phyloP scores from a whole-genome alignment of 75 land plant genomes.

The Gnetum montanum region DNA sequence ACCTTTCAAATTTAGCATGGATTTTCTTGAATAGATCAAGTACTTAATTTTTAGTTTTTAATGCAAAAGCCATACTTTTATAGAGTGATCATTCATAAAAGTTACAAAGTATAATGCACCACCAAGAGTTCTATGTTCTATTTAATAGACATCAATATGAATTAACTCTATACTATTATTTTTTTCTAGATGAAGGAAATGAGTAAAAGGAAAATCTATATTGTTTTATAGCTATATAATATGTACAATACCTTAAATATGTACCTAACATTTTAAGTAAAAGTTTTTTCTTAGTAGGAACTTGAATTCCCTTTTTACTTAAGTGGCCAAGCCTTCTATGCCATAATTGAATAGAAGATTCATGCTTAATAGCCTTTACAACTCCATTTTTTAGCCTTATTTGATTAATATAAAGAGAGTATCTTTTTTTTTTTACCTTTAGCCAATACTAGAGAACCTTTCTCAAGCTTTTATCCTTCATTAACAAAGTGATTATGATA shows the following conservation, averaged over 20 bases:
- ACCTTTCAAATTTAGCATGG: conserved; percentile 12
- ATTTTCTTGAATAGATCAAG: conserved; percentile 14
- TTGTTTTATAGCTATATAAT: background rate
- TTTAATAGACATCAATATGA: background rate
- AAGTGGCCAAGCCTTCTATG: background rate
- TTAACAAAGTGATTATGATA: background rate
- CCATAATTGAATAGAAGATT: background rate
- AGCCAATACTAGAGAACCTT: background rate
- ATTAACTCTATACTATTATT: background rate
- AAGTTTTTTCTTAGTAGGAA: background rate
- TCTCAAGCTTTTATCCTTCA: background rate
- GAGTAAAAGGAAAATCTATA: background rate
- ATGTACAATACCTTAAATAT: background rate
- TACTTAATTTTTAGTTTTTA: conserved; percentile 27
- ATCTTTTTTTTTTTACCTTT: background rate
- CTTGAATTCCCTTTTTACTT: background rate
- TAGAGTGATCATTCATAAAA: conserved; percentile 26
- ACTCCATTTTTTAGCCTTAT: background rate
- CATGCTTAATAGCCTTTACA: background rate
- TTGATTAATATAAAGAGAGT: background rate
- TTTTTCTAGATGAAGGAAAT: background rate
- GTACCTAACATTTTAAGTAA: background rate
- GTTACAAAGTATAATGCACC: conserved; percentile 19
- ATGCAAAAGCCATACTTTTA: conserved; percentile 12
- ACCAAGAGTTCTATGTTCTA: background rate